Evolutionary conservation across 257 asterid species (phyloP).

Genomic region (Solanum chiquidenum): DNA sequence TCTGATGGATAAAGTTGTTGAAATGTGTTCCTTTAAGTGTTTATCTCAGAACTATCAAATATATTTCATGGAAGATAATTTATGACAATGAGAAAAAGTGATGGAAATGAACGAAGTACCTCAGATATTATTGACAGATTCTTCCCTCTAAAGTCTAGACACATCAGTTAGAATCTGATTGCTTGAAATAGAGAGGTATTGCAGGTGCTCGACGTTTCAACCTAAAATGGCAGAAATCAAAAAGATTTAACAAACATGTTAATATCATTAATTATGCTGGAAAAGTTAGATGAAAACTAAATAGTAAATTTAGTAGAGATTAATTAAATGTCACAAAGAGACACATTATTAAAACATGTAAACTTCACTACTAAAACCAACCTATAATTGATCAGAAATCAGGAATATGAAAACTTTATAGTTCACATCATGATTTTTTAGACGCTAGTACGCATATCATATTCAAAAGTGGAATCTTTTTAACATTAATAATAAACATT

Average conservation of each 20-base stretch:
- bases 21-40: background rate
- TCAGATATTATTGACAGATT: background rate
- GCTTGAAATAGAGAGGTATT: background rate
- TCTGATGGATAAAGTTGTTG: background rate
- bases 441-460: background rate
- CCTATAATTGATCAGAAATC: background rate
- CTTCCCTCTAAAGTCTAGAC: background rate
- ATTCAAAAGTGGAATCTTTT: background rate
- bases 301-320: background rate
- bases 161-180: background rate
- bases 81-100: background rate
- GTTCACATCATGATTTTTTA: background rate
- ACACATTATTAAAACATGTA: no score
- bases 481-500: background rate
- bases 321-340: background rate
- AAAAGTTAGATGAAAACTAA: background rate
- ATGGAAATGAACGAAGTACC: background rate
- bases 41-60: background rate
- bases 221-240: background rate
- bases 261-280: background rate
- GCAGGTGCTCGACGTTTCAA: background rate
- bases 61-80: background rate
- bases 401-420: background rate
- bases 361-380: background rate
- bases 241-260: background rate